Conservation (phyloP, 2,329 filamentous ascomycete species). For the Pseudogymnoascus destructans region DNA sequence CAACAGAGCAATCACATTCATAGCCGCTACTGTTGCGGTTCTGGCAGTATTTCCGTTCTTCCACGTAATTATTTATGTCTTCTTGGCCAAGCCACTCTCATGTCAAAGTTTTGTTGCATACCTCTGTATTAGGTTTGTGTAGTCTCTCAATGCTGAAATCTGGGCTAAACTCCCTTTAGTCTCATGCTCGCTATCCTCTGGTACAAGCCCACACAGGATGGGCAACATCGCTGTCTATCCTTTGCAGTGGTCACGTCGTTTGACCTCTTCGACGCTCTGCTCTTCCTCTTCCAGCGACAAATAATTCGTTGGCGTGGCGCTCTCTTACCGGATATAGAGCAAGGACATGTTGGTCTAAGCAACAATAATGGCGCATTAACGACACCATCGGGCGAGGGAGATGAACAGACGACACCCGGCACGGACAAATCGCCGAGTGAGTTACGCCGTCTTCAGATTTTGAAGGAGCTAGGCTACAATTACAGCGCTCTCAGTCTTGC, state of each 20-base stretch:
- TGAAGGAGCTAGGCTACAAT: neutral
- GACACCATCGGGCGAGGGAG: neutral
- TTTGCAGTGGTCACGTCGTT: slow-evolving; percentile 11
- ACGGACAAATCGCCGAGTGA: neutral
- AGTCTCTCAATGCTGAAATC: neutral
- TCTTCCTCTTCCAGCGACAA: slow-evolving; percentile 12
- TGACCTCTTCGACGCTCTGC: slow-evolving; percentile 10
- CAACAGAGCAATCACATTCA: slow-evolving; percentile 9
- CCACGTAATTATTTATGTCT: slow-evolving; percentile 9
- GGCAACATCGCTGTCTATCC: slow-evolving; percentile 7
- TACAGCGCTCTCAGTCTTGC: neutral
- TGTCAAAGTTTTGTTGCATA: slow-evolving; percentile 8
- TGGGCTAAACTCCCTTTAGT: neutral
- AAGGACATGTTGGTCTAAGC: neutral
- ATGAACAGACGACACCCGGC: neutral
- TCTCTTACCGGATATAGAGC: neutral
- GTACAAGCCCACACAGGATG: slow-evolving; percentile 11
- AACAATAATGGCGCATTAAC: neutral
- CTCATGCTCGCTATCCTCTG: slow-evolving; percentile 11
- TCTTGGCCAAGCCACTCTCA: slow-evolving; percentile 7
- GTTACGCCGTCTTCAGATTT: neutral
- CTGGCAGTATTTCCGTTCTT: slow-evolving; percentile 6
- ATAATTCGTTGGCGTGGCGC: slow-evolving; percentile 8
- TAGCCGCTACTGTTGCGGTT: neutral
- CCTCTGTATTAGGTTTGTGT: slow-evolving; percentile 11